Percentiles rank a stretch among this genome's conserved stretches.
phyloP scores from a whole-genome alignment of 495 filamentous ascomycete genomes.

The Penicillium odoratum region DNA sequence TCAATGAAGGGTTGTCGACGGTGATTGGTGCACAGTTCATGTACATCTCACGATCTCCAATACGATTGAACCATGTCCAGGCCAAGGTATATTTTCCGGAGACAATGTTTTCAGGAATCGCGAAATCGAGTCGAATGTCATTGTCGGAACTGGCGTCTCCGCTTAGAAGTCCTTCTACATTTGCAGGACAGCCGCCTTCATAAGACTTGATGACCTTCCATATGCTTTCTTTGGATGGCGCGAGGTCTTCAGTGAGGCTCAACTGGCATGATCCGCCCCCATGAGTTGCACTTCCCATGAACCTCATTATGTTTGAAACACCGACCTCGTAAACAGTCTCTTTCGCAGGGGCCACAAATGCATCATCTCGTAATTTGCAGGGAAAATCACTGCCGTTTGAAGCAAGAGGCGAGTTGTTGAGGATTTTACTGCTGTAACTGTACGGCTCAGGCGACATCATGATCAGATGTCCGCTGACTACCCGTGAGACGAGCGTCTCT shows the following conservation, averaged over 20 bases:
- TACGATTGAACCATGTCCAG: constrained; percentile 86
- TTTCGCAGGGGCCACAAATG: constrained; percentile 16
- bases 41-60: constrained; percentile 86
- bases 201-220: constrained; percentile 79
- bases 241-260: constrained; percentile 68
- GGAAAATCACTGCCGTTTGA: constrained; percentile 66
- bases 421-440: constrained; percentile 46
- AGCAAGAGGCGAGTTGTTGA: constrained; percentile 60
- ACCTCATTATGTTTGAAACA: constrained; percentile 23
- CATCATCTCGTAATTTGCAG: constrained; percentile 54
- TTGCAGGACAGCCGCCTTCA: constrained; percentile 69
- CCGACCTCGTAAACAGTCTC: constrained; percentile 29
- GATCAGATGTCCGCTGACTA: constrained; percentile 35
- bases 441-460: constrained; percentile 69
- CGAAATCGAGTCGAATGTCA: constrained; percentile 35
- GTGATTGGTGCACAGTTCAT: constrained; percentile 82
- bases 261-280: constrained; percentile 87
- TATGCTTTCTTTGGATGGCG: constrained; percentile 46
- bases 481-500: background rate
- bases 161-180: constrained; percentile 32
- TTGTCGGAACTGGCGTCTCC: constrained; percentile 16
- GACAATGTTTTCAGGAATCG: constrained; percentile 39
- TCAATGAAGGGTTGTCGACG: constrained; percentile 42
- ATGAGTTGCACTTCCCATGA: constrained; percentile 59
- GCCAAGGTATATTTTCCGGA: constrained; percentile 62